Conservation (phyloP, 345 rosid genomes). For the Eucalyptus grandis region DNA sequence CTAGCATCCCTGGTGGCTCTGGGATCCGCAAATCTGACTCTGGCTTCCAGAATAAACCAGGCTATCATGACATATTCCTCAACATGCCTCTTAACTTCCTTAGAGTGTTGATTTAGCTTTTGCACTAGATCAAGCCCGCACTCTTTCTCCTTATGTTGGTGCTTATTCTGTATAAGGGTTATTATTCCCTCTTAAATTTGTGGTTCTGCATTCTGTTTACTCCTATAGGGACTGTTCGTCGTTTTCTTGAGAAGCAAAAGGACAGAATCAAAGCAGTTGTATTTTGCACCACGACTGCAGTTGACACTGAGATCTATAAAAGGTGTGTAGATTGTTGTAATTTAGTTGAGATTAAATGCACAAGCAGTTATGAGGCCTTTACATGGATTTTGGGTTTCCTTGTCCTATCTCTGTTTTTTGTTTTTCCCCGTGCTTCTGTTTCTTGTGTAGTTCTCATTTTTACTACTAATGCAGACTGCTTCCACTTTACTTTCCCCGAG, state of each 20-base stretch:
- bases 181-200: neutral
- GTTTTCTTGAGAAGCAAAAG: constrained; percentile 91
- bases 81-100: neutral
- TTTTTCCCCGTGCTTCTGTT: neutral
- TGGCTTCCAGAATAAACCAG: neutral
- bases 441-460: neutral
- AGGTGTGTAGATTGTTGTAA: constrained; percentile 14
- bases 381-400: neutral
- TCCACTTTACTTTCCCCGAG: constrained; percentile 98
- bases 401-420: neutral
- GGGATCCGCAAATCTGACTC: neutral
- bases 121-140: neutral
- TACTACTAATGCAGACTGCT: constrained; percentile 51
- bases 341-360: neutral
- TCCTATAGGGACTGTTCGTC: constrained; percentile 75
- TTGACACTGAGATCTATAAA: constrained; percentile 95
- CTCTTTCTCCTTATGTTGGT: neutral
- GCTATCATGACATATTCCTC: neutral
- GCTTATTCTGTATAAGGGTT: neutral
- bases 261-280: constrained; percentile 84
- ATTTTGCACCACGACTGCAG: constrained; percentile 77
- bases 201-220: neutral
- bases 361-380: neutral
- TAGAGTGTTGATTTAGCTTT: neutral
- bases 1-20: neutral